phyloP scores from a whole-genome alignment of 2,329 filamentous ascomycete genomes.

The Scolecobasidium constrictum region DNA sequence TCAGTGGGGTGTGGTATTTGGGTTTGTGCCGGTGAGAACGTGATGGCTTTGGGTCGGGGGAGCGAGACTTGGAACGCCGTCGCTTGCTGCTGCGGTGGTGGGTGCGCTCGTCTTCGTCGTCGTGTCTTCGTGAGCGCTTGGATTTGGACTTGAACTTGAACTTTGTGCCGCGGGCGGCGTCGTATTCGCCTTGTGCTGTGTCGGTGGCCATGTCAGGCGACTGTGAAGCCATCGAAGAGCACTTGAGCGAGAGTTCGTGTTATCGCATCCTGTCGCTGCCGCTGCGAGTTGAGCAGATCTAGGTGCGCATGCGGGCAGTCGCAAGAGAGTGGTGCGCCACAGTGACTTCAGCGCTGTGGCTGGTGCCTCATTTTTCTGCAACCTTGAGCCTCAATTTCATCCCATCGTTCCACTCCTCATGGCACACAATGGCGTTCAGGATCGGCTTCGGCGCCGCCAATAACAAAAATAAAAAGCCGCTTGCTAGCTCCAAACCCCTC shows the following conservation, averaged over 20 bases:
- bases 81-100: conserved; percentile 24
- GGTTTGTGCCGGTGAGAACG: conserved; percentile 2
- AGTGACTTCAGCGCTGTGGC: background rate
- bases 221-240: conserved; percentile 4
- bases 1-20: background rate
- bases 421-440: conserved; percentile 7
- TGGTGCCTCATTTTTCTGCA: too few relatives aligned
- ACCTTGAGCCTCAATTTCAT: too few relatives aligned
- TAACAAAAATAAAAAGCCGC: conserved; percentile 30
- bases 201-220: background rate
- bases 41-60: background rate
- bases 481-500: conserved; percentile 29
- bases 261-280: too few relatives aligned
- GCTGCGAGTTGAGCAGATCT: too few relatives aligned
- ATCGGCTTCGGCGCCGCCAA: conserved; percentile 6
- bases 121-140: conserved; percentile 12
- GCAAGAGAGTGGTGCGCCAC: background rate
- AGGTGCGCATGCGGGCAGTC: too few relatives aligned
- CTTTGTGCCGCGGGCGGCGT: conserved; percentile 20
- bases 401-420: too few relatives aligned
- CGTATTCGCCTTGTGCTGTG: conserved; percentile 7
- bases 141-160: conserved; percentile 29
- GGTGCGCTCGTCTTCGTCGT: conserved; percentile 21
- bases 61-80: conserved; percentile 7
- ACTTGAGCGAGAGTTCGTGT: background rate